Evolutionary conservation across 495 filamentous ascomycete species (phyloP).

Genomic region (Trypethelium eluteriae): DNA sequence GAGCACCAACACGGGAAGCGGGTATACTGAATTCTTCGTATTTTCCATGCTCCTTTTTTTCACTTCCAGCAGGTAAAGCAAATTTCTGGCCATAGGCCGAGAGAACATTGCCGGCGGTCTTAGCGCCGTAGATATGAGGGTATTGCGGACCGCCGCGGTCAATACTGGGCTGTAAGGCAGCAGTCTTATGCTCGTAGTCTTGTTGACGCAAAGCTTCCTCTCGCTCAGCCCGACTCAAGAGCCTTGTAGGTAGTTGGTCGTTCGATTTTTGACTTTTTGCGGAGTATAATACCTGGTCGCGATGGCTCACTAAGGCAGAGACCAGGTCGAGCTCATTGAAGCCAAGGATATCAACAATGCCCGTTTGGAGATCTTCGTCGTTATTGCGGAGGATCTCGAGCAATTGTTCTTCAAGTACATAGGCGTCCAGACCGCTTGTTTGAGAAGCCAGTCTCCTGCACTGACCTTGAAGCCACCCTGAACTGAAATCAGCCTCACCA

Average conservation of each 20-base stretch:
- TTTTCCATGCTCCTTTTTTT: slow-evolving; percentile 41
- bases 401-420: slow-evolving; percentile 62
- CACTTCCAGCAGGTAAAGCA: slow-evolving; percentile 35
- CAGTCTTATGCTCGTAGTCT: slow-evolving; percentile 76
- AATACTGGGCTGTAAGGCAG: slow-evolving; percentile 54
- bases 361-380: slow-evolving; percentile 81
- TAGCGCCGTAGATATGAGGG: slow-evolving; percentile 83
- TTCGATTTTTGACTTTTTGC: slow-evolving; percentile 39
- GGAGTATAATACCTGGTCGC: slow-evolving; percentile 50
- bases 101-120: slow-evolving; percentile 75
- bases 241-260: slow-evolving; percentile 27
- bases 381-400: slow-evolving; percentile 59
- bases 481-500: slow-evolving; percentile 22
- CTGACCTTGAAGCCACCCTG: slow-evolving; percentile 56
- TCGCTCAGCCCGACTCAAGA: slow-evolving; percentile 63
- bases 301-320: slow-evolving; percentile 69
- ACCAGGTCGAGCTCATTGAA: slow-evolving; percentile 88
- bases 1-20: slow-evolving; percentile 66
- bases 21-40: slow-evolving; percentile 88
- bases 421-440: slow-evolving; percentile 54
- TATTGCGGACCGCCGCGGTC: slow-evolving; percentile 61
- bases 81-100: slow-evolving; percentile 70
- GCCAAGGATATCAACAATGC: slow-evolving; percentile 82
- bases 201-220: slow-evolving; percentile 63
- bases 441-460: slow-evolving; percentile 54